Base-by-base conservation (phyloP, 768 basidiomycete genomes). In the Calocera viscosa region DNA sequence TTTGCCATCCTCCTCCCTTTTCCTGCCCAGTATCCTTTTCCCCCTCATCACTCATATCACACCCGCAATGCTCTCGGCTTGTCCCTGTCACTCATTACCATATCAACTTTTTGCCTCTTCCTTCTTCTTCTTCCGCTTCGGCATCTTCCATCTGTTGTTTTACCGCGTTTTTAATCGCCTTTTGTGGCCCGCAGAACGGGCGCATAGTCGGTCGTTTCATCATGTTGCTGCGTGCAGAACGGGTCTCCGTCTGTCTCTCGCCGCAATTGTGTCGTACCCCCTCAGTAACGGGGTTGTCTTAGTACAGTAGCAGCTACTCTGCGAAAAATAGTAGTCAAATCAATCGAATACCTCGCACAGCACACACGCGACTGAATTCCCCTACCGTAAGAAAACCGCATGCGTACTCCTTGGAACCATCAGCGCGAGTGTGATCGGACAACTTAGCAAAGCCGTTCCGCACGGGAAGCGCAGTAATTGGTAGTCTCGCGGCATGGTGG, bases 121-220 rank as follows among this genome's bases (percentile, higher is more conserved):
- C 12, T 11, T 60, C 53, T 5, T 32, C 53, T 32, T 19, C 53
- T 60, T 7, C 53, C 30, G 43, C 53, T 26, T 60, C 53, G 14
- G 14, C 30, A 28, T 32, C 53, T 19, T 26, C 10, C 8, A 14
- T 26, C 14, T 60, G 53, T 60, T 60, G 53, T 60, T 60, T 22
- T 60, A 60, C 53, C 53, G 26, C 22, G 53, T 60, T 14, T 49
- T 60, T 16, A 60, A 16, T 22, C 53, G 14, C 53, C 30, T 22
- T 26, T 32, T 60, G 43, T 47, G 19, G 43, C 53, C 53, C 53
- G 26, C 11, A 16, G 5, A 47, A 17, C 19, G 53, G 53, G 53
- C 30, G 53, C 53, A 26, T 16, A 60, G 53, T 60, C 53, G 53
- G 53, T 60, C 53, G 53, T 60, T 60, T 60, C 24, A 47, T 3